phyloP scores from a whole-genome alignment of 2,329 filamentous ascomycete genomes.

The Aspergillus hiratsukae region DNA sequence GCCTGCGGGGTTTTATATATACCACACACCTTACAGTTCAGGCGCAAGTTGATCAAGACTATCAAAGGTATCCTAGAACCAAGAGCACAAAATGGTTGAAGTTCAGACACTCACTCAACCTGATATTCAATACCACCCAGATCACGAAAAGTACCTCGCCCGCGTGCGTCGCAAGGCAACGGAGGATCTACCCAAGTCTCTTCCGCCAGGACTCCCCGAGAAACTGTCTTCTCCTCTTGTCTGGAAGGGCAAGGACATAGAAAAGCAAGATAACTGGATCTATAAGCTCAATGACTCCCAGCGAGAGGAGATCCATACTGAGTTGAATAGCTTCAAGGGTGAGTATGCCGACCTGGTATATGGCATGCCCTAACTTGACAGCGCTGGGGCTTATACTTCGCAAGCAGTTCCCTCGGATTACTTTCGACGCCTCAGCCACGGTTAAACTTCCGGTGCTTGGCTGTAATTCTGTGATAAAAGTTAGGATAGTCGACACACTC shows the following conservation, averaged over 20 bases:
- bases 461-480: too few species aligned
- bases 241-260: constrained; percentile 44
- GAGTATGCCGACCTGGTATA: not conserved
- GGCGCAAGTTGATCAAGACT: not conserved
- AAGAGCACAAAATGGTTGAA: not conserved
- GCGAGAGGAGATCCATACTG: constrained; percentile 41
- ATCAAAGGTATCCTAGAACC: not conserved
- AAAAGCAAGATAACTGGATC: constrained; percentile 38
- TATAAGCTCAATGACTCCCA: constrained; percentile 35
- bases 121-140: constrained; percentile 28
- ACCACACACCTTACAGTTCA: too few species aligned
- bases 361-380: constrained; percentile 13
- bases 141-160: constrained; percentile 23
- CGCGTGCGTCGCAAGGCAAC: constrained; percentile 17
- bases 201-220: constrained; percentile 42
- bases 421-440: not conserved
- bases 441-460: too few species aligned
- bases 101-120: constrained; percentile 16
- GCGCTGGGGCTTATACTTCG: constrained; percentile 18
- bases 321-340: constrained; percentile 42
- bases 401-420: not conserved
- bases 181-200: constrained; percentile 14
- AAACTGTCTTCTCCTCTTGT: constrained; percentile 42
- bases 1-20: not conserved
- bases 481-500: too few species aligned